Evolutionary conservation across 2,329 filamentous ascomycete species (phyloP), one percentile per base, ranked within the genome.

Genomic region (Incumbomyces lentus): DNA sequence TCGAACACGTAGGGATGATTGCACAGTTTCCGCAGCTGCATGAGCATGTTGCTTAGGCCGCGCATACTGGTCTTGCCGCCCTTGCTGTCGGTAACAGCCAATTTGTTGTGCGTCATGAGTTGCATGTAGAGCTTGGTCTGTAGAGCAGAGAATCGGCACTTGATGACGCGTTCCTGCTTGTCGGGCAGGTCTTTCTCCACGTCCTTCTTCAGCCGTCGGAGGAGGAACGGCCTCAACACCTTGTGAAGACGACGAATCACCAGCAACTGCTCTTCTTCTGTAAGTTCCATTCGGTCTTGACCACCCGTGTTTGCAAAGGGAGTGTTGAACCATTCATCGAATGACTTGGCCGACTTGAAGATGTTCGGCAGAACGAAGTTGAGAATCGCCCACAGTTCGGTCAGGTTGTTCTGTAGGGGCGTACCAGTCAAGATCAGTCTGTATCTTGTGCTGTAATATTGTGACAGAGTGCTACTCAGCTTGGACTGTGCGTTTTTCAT

Each of bases 311-410:
- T 98, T 57, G 92, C 92, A 64, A 98, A 98, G 0, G 92, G 92
- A 19, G 92, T 98, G 64, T 96, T 98, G 79, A 98, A 98, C 92
- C 92, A 98, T 65, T 98, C 92, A 64, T 98, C 92, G 61, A 98
- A 98, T 1, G 90, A 96, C 64, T 92, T 95, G 52, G 90, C 88
- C 2, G 92, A 96, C 65, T 98, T 98, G 81, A 98, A 98, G 56
- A 98, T 98, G 58, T 87, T 96, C 2, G 92, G 92, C 40, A 98
- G 73, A 34, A 95, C 92, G 65, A 98, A 98, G 70, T 98, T 98
- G 60, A 98, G 84, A 73, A 98, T 82, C 19, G 92, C 87, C 92
- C 92, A 98, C 59, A 98, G 71, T 64, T 98, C 92, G 2, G 88
- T 81, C 34, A 98, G 73, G 63, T 96, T 98, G 71, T 98, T 98